Conservation (phyloP, 2,329 filamentous ascomycete species). For the Arachnomyces sp. region DNA sequence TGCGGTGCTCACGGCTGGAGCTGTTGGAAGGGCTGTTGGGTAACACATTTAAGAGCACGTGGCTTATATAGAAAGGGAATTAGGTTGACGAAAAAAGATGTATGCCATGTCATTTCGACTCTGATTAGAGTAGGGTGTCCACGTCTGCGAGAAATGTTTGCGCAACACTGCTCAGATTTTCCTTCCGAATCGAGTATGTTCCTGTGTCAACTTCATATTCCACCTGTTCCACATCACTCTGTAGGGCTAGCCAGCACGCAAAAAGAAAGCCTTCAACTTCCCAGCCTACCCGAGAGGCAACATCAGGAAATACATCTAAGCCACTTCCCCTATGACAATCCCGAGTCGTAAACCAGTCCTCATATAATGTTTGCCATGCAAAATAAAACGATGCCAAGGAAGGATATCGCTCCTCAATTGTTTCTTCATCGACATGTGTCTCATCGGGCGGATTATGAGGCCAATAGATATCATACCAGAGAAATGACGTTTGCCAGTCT, state of each 20-base stretch:
- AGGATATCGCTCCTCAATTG: conserved; percentile 5
- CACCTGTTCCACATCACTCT: conserved; percentile 6
- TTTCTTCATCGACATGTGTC: conserved; percentile 2
- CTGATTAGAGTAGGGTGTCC: neutral
- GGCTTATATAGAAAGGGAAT: too few relatives aligned
- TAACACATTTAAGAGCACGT: too few relatives aligned
- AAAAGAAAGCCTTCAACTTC: conserved; percentile 7
- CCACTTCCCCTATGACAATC: neutral
- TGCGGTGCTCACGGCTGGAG: too few relatives aligned
- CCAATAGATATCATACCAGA: conserved; percentile 4
- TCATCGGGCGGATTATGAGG: conserved; percentile 1
- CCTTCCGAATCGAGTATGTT: neutral
- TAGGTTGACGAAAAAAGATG: too few relatives aligned
- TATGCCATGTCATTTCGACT: too few relatives aligned
- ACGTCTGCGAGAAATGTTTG: conserved; percentile 1
- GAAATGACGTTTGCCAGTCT: conserved; percentile 7
- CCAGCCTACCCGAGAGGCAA: conserved; percentile 1
- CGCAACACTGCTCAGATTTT: neutral
- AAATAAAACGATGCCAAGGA: conserved; percentile 5
- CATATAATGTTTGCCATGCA: conserved; percentile 5
- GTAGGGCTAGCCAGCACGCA: conserved; percentile 7
- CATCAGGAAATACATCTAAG: conserved; percentile 4
- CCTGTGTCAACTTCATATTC: conserved; percentile 1
- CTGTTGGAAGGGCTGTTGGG: too few relatives aligned
- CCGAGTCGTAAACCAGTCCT: conserved; percentile 1